phyloP scores from a whole-genome alignment of 257 asterid genomes.

The Orobanche coerulescens region DNA sequence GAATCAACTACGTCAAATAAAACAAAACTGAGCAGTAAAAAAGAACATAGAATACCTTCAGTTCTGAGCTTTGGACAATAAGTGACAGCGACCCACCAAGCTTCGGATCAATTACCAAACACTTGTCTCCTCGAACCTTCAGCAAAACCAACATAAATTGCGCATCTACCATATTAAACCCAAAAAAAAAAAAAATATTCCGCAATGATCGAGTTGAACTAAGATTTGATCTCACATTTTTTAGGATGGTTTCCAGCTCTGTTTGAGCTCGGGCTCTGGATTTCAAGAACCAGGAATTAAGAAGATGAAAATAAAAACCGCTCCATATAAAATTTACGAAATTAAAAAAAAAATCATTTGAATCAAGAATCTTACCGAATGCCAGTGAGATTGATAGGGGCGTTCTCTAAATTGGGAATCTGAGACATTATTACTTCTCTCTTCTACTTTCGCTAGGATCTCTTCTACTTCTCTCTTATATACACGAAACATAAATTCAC shows the following conservation, averaged over 20 bases:
- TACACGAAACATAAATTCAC: too few species aligned
- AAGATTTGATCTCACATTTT: slow-evolving; percentile 48
- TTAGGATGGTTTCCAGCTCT: slow-evolving; percentile 67
- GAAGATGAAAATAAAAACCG: not conserved
- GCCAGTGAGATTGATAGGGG: slow-evolving; percentile 72
- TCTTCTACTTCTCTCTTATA: too few species aligned
- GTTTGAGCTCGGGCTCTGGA: slow-evolving; percentile 70
- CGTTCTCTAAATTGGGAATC: slow-evolving; percentile 80
- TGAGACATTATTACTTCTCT: slow-evolving; percentile 53
- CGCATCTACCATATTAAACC: slow-evolving; percentile 7
- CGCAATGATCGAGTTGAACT: not conserved
- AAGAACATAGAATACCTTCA: slow-evolving; percentile 45
- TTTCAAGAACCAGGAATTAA: slow-evolving; percentile 14
- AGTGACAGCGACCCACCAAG: slow-evolving; percentile 87
- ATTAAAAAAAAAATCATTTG: not conserved
- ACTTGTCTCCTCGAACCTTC: slow-evolving; percentile 90
- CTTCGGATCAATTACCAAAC: slow-evolving; percentile 89
- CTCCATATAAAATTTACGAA: not conserved
- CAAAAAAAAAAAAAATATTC: not conserved
- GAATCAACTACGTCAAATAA: not conserved
- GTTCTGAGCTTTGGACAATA: slow-evolving; percentile 73
- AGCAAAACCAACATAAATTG: not conserved
- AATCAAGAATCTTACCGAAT: slow-evolving; percentile 40
- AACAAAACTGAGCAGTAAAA: not conserved
- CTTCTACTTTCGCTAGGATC: slow-evolving; percentile 3